These are phyloP conservation scores for Hypoxylon sp. DNA, from an alignment of 2,329 filamentous ascomycete species.

Conservation along the genomic window DNA sequence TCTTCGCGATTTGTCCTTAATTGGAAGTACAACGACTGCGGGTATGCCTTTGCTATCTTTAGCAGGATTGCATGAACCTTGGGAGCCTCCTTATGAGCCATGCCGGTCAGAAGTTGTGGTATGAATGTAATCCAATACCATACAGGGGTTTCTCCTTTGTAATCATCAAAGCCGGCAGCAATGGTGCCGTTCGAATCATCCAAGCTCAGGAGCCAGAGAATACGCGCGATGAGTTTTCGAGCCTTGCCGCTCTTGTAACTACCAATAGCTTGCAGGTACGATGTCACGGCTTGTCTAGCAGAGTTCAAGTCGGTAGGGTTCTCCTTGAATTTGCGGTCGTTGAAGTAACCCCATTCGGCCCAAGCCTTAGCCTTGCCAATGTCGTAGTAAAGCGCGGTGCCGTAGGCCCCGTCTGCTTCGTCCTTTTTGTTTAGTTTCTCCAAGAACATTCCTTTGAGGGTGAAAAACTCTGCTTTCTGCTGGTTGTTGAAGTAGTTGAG, in stretches of 20 bases:
- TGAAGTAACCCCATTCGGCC: constrained; percentile 99
- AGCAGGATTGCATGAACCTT: constrained; percentile 88
- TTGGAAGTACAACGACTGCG: constrained; percentile 96
- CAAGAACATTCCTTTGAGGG: constrained; percentile 98
- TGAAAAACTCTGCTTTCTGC: constrained; percentile 99
- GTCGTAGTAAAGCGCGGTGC: constrained; percentile 95
- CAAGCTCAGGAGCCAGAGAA: constrained; percentile 94
- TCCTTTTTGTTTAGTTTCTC: constrained; percentile 92
- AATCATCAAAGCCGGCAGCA: constrained; percentile 90
- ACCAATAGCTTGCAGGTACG: constrained; percentile 94
- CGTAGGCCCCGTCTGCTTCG: constrained; percentile 94
- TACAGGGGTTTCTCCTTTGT: constrained; percentile 95
- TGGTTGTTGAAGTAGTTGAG: constrained; percentile 96
- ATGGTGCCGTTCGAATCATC: constrained; percentile 90
- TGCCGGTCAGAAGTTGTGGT: constrained; percentile 91
- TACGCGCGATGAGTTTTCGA: constrained; percentile 90
- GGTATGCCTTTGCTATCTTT: constrained; percentile 95
- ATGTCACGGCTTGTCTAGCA: constrained; percentile 92
- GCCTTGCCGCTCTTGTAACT: constrained; percentile 98
- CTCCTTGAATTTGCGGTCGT: constrained; percentile 95
- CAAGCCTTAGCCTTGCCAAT: constrained; percentile 96
- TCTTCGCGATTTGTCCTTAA: constrained; percentile 94
- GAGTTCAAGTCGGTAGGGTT: constrained; percentile 85
- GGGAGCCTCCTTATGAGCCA: constrained; percentile 91
- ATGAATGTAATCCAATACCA: constrained; percentile 99